Conservation (phyloP, 192 early-diverging fungal genomes). For the Endogone sp. region DNA sequence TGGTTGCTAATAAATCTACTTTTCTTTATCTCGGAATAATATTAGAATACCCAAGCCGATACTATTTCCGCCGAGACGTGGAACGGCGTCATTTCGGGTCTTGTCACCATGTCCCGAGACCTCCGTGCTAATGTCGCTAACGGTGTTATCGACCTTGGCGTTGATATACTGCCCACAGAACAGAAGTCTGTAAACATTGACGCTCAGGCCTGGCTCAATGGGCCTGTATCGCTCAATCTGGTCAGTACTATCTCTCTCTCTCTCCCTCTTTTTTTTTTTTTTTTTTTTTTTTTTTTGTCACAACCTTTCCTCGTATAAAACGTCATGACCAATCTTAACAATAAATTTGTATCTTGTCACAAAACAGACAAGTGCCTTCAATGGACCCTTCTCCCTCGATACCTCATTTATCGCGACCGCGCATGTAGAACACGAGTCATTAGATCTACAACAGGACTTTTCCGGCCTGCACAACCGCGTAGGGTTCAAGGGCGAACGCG, state of each 20-base stretch:
- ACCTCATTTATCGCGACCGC: neutral
- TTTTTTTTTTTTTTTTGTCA: neutral
- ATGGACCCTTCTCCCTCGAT: neutral
- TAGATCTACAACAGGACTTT: neutral
- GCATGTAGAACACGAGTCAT: neutral
- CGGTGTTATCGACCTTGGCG: neutral
- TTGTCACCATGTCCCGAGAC: neutral
- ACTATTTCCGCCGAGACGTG: neutral
- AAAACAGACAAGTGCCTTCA: neutral
- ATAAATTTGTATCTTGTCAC: neutral
- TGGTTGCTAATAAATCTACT: no score
- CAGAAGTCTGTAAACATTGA: neutral
- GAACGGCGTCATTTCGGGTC: neutral
- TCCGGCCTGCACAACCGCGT: neutral
- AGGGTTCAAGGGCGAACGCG: neutral
- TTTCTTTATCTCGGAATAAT: no score
- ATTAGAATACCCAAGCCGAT: neutral
- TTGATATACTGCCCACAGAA: neutral
- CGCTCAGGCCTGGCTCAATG: neutral
- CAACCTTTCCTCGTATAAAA: neutral
- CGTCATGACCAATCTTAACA: neutral
- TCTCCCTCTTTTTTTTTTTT: no score
- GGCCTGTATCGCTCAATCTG: neutral
- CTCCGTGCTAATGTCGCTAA: neutral
- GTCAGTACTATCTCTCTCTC: no score